Base-by-base conservation (phyloP, 108 stramenopile species). In the Cyclotella sp. region DNA sequence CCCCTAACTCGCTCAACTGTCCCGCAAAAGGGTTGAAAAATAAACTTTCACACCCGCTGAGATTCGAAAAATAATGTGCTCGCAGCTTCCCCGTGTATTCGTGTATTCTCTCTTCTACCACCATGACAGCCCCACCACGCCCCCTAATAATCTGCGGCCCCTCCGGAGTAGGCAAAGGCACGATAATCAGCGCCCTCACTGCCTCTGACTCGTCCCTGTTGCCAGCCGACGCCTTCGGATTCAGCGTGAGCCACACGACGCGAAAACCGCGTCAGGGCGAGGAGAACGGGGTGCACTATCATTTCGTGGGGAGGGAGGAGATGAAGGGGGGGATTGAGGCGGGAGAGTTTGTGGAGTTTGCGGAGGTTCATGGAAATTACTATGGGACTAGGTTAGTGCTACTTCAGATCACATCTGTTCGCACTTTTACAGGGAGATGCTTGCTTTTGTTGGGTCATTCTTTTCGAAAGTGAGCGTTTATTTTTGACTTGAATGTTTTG, bases 181-280 rank as follows among this genome's bases (percentile, higher is more conserved):
- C 93, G 11, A 58, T 94, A 27, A 94, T 94, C 73, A 87, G 90
- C 62, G 81, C 86, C 42, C 39, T 19, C 18, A 61, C 49, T 27
- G 51, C 26, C 9, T 21, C 43, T 3, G n/a, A 4, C 34, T 45
- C 45, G 19, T 13, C 40, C 64, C 42, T 18, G 6, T 7, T 27
- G 18, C n/a, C 43, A 65, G 21, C 64, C 64, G 45, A 14, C 14
- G n/a, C 26, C 45, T 77, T 77, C 47, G 70, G 70, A 11, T 97
- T 99, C 72, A 88, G 87, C 40, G 96, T 97, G n/a, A 93, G 90
- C 41, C 98, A 97, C 75, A 98, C 97, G 34, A 98, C 98, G 7
- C 88, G 97, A 11, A 81, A 81, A 14, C 97, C 99, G 44, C 95
- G 97, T 16, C 84, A 85, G 53, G 94, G 94, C 28, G 95, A 97